phyloP scores from a whole-genome alignment of 352 stramenopile species.

The Globisporangium megalacanthum region DNA sequence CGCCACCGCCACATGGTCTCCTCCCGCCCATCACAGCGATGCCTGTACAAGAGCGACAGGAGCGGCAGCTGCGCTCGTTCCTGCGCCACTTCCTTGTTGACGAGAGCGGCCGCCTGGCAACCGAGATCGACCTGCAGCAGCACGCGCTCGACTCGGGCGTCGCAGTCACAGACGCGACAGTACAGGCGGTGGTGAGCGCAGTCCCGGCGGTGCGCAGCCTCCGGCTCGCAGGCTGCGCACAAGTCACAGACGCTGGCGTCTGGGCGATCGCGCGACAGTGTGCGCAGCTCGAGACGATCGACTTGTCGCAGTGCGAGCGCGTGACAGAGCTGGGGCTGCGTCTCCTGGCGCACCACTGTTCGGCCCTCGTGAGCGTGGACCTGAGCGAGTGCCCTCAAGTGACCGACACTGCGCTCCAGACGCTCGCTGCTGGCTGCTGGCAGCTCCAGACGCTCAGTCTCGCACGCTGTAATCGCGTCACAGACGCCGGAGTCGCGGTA shows the following conservation, averaged over 20 bases:
- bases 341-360: conserved; percentile 85
- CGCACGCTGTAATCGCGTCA: conserved; percentile 69
- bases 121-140: conserved; percentile 76
- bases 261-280: conserved; percentile 85
- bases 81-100: conserved; percentile 88
- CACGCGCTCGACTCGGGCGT: conserved; percentile 85
- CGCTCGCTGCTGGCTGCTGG: conserved; percentile 85
- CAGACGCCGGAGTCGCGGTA: conserved; percentile 82
- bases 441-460: conserved; percentile 81
- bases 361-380: conserved; percentile 60
- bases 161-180: conserved; percentile 83
- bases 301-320: conserved; percentile 64
- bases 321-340: conserved; percentile 89
- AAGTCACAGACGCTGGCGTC: conserved; percentile 87
- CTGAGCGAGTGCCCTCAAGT: conserved; percentile 83
- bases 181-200: conserved; percentile 85
- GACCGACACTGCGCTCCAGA: conserved; percentile 79
- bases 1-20: neutral
- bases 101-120: conserved; percentile 62
- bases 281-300: conserved; percentile 59
- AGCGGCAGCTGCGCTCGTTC: conserved; percentile 86
- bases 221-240: conserved; percentile 50
- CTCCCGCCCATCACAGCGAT: conserved; percentile 26
- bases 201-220: conserved; percentile 67
- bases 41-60: conserved; percentile 53